Base-by-base conservation (phyloP, 2,329 filamentous ascomycete species). In the Berkeleyomyces basicola region DNA sequence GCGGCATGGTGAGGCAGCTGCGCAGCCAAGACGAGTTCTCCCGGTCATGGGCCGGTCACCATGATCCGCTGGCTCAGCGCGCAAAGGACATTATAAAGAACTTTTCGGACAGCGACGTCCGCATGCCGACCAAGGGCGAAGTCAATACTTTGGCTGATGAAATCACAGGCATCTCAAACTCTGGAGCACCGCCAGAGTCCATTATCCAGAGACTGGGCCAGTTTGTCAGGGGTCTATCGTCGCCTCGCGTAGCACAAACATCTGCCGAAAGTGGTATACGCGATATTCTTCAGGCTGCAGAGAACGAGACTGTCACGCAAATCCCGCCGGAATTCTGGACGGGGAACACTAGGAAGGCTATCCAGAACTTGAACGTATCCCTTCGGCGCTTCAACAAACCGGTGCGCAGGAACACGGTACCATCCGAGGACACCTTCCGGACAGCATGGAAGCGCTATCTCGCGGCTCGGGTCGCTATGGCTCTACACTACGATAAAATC, bases 371-470 rank as follows among this genome's bases (percentile, higher is more conserved):
- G n/a, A 66, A 66, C 33, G 58, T 47, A 11, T 53, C 65, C 7
- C 61, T 67, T 23, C 59, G 61, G 44, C 63, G 63, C 39, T 64
- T 64, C 11, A 51, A 65, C 23, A 64, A 66, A 63, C 58, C 64
- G 2, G 7, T 62, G n/a, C 62, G 57, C 9, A 46, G 65, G 36
- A 61, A 62, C 2, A 58, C 57, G 31, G 39, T 63, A 7, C 47
- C 62, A 7, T 70, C 69, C n/a, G 67, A 68, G 43, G 74, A 71
- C 65, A 73, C 72, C 3, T 71, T 77, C 23, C 70, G 69, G 36
- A 69, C 71, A 0, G 71, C 75, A 3, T 83, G 80, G 76, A 78
- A 76, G 65, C 72, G 72, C 9, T 83, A 83, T 67, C 74, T 75
- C 57, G 71, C 73, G 0, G 76, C 77, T 2, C 73, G 78, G 9